A percentile compares a stretch with the other conserved stretches of the same genome.
Evolutionary conservation across 2,329 filamentous ascomycete genomes (phyloP).

Genomic region (Didymella pinodella): DNA sequence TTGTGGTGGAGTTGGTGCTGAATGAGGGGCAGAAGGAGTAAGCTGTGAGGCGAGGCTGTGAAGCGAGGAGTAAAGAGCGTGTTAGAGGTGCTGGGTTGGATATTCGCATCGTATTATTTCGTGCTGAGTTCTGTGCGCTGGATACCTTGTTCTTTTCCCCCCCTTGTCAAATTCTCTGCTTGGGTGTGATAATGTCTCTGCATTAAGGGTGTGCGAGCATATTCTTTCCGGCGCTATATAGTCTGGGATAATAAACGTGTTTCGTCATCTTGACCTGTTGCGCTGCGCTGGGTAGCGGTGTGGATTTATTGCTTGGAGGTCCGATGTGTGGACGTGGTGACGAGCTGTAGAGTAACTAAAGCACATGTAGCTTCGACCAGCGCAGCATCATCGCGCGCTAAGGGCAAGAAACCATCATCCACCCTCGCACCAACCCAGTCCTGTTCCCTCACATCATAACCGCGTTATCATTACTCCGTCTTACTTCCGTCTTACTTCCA

Average conservation of each 20-base stretch:
- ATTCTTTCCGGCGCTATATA: conserved; percentile 1
- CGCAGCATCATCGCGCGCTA: no score
- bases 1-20: conserved; percentile 89
- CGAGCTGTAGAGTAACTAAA: no score
- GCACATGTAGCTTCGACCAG: no score
- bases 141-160: conserved; percentile 16
- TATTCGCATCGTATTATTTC: conserved; percentile 7
- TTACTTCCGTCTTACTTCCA: no score
- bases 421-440: no score
- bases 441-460: no score
- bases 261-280: not conserved
- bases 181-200: not conserved
- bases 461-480: no score
- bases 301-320: no score
- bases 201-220: conserved; percentile 1
- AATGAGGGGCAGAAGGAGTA: conserved; percentile 80
- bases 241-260: not conserved
- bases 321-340: not conserved
- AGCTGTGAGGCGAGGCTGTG: not conserved
- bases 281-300: no score
- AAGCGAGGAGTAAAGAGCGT: no score
- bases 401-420: no score
- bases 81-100: not conserved
- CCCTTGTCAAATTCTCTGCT: not conserved
- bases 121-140: conserved; percentile 10